These are phyloP conservation scores for Graphiopsis chlorocephala DNA, from an alignment of 2,329 filamentous ascomycete genomes.

Conservation along the genomic window DNA sequence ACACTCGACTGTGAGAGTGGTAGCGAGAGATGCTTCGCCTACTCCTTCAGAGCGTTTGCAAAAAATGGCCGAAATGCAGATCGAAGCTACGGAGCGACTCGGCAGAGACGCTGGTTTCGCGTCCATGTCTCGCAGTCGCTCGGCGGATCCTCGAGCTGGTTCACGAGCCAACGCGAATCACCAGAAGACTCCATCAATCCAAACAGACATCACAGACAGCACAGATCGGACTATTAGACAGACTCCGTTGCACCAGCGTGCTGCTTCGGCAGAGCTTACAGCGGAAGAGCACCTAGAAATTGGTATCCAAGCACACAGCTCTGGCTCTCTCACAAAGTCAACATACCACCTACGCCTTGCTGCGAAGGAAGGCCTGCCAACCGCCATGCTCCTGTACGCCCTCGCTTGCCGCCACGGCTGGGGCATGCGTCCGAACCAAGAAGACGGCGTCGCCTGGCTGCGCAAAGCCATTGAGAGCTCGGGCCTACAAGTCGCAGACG, in stretches of 20 bases:
- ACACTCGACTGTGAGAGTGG: slow-evolving; percentile 2
- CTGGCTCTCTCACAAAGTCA: slow-evolving; percentile 83
- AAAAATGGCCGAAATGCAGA: slow-evolving; percentile 10
- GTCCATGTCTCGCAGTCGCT: slow-evolving; percentile 26
- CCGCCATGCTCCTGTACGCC: slow-evolving; percentile 93
- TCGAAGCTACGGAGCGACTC: slow-evolving; percentile 10
- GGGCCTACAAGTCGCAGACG: slow-evolving; percentile 15
- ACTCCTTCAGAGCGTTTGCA: slow-evolving; percentile 11
- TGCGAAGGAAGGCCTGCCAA: slow-evolving; percentile 79
- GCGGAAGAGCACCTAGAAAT: slow-evolving; percentile 86
- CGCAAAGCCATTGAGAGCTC: slow-evolving; percentile 85
- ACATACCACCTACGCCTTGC: slow-evolving; percentile 94
- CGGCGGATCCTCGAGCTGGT: slow-evolving; percentile 29
- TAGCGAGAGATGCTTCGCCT: neutral
- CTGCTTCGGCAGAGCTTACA: slow-evolving; percentile 65
- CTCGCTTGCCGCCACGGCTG: slow-evolving; percentile 93
- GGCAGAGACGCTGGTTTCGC: slow-evolving; percentile 10
- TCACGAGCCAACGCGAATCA: slow-evolving; percentile 24
- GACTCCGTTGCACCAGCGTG: slow-evolving; percentile 50
- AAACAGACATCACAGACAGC: slow-evolving; percentile 26
- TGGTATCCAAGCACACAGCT: slow-evolving; percentile 86
- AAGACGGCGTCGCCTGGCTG: slow-evolving; percentile 88
- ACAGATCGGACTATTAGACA: slow-evolving; percentile 46
- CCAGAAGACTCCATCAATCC: slow-evolving; percentile 34
- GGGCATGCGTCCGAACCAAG: slow-evolving; percentile 92